Conservation (phyloP, 208 protist species). For the Leptomonas pyrrhocoris region DNA sequence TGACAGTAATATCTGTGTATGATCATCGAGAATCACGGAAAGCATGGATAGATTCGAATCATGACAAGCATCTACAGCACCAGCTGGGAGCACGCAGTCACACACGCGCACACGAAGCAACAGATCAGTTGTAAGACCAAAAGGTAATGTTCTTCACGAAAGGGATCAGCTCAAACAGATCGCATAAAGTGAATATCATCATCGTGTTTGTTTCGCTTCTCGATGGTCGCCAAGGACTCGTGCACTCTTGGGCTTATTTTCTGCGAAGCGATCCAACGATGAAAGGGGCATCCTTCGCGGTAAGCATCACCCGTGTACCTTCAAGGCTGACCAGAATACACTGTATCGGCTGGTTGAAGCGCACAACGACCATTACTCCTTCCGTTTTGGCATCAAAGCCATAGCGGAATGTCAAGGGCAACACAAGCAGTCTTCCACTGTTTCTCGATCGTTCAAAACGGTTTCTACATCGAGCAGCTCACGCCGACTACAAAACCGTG, state of each 20-base stretch:
- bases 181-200: conserved; percentile 25
- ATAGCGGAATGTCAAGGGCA: no score
- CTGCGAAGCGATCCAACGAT: conserved; percentile 58
- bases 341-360: no score
- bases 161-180: conserved; percentile 35
- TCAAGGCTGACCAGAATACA: no score
- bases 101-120: neutral
- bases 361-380: no score
- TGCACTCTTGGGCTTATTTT: conserved; percentile 61
- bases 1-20: conserved; percentile 34
- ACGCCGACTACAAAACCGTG: no score
- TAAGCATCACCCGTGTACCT: conserved; percentile 48
- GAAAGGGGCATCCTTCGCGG: conserved; percentile 50
- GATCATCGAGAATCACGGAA: conserved; percentile 36
- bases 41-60: conserved; percentile 37
- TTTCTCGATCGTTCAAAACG: no score
- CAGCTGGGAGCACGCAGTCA: conserved; percentile 8
- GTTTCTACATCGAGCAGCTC: no score
- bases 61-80: conserved; percentile 1
- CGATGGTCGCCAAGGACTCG: neutral
- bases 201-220: neutral
- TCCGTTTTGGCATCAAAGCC: no score
- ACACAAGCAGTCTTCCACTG: no score
- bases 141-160: conserved; percentile 23
- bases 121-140: conserved; percentile 21